Base-by-base conservation (phyloP, 2,329 filamentous ascomycete species). In the Alternaria rosae region DNA sequence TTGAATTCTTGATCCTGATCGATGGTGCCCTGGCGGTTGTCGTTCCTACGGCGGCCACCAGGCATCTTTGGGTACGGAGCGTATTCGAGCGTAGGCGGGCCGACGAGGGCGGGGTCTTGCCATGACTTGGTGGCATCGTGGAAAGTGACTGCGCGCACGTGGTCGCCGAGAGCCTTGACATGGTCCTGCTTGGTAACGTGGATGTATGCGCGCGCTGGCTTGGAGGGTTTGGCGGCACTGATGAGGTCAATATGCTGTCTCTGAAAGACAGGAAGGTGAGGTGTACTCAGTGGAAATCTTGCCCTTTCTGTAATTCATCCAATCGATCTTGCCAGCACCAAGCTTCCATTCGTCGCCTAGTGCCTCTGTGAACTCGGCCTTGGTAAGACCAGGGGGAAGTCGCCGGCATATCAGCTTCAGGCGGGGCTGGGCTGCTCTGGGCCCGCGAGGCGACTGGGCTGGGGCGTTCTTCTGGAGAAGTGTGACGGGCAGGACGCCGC, bases 1-100 rank as follows among this genome's bases (percentile, higher is more conserved):
- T 97, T 96, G 72, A 97, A 99, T 71, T 98, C 95, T 0, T 92
- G 89, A 74, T 99, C 95, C 76, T 97, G 93, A 72, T 99, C 95
- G 69, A 99, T 98, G 4, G 93, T 97, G 55, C 94, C 95, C 77
- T 97, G 92, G 13, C 94, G 89, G 55, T 89, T 88, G 82, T 99
- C 95, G 56, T 88, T 87, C 32, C 93, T 89, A 52, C 88, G 87
- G 77, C 92, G 92, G 35, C 85, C 87, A 61, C 87, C 88, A 1
- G 94, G 93, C 1, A 93, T 87, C 72, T 94, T 94, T 68, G 92
- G 92, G 81, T 94, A 97, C 1, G 91, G 87, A 17, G 94, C 89
- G 72, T 92, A 92, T 73, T 97, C 94, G 51, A 97, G 83, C 6
- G 87, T 86, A 0, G 95, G 94, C 1, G 91, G 92, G 0, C 92